These are phyloP conservation scores for Nakaseomyces delphensis DNA, from an alignment of 1,139 yeast species.

Conservation along the genomic window DNA sequence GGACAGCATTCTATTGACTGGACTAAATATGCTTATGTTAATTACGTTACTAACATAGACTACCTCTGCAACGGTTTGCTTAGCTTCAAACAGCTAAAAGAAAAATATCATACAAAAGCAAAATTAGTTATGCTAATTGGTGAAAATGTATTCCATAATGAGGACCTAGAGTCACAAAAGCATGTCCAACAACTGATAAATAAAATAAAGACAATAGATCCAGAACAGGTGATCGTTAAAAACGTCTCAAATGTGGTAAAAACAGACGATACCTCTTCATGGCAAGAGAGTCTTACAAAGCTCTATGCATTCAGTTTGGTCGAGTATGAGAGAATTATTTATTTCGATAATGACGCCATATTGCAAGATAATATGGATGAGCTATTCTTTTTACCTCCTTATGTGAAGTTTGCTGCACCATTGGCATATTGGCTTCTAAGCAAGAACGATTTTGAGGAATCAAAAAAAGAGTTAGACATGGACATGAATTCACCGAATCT, in stretches of 20 bases:
- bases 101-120: conserved; percentile 34
- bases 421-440: conserved; percentile 26
- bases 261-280: conserved; percentile 28
- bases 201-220: conserved; percentile 15
- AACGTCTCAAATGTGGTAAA: conserved; percentile 24
- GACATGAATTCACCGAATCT: not conserved
- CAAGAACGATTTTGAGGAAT: conserved; percentile 13
- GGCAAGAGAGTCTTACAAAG: conserved; percentile 50
- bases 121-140: conserved; percentile 35
- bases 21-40: conserved; percentile 38
- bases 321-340: conserved; percentile 41
- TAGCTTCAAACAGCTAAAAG: conserved; percentile 33
- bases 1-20: conserved; percentile 28
- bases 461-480: not conserved
- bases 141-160: conserved; percentile 17
- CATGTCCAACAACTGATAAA: conserved; percentile 11
- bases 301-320: conserved; percentile 43
- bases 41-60: conserved; percentile 38
- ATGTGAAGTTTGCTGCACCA: conserved; percentile 30
- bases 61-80: conserved; percentile 40
- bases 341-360: conserved; percentile 37
- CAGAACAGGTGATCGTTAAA: conserved; percentile 26
- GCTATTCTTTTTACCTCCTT: conserved; percentile 38
- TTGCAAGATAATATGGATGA: conserved; percentile 37
- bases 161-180: conserved; percentile 3